phyloP scores from a whole-genome alignment of 805 yeast species.

The Schizosaccharomyces osmophilus region DNA sequence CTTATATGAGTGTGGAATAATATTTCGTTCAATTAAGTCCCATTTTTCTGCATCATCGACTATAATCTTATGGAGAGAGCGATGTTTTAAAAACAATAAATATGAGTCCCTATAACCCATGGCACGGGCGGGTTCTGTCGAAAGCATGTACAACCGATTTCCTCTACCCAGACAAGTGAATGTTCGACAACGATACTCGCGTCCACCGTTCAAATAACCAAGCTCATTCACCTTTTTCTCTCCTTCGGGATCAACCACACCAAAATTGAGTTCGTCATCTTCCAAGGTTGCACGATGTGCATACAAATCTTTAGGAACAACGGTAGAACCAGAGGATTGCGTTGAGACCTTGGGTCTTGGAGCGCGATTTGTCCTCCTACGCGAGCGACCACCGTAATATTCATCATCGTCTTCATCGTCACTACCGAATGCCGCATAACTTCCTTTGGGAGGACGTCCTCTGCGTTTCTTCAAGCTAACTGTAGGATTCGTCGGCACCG shows the following conservation, averaged over 20 bases:
- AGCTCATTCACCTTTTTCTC: conserved; percentile 40
- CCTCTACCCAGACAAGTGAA: conserved; percentile 31
- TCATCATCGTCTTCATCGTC: not conserved
- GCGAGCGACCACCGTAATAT: not conserved
- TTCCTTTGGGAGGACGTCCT: conserved; percentile 1
- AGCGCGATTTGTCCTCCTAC: not conserved
- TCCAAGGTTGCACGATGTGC: conserved; percentile 14
- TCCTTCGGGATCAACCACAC: conserved; percentile 61
- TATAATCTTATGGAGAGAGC: conserved; percentile 45
- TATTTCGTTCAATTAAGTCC: conserved; percentile 54
- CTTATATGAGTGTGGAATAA: conserved; percentile 73
- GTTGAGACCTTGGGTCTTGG: not conserved
- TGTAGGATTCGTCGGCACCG: not conserved
- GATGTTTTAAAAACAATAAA: conserved; percentile 66
- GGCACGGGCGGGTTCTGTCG: conserved; percentile 88
- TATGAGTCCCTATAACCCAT: conserved; percentile 87
- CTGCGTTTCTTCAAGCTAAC: not conserved
- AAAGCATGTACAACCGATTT: conserved; percentile 55
- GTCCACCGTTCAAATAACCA: conserved; percentile 48
- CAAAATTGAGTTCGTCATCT: conserved; percentile 44
- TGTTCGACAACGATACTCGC: conserved; percentile 37
- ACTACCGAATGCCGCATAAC: not conserved
- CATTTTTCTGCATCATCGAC: conserved; percentile 55
- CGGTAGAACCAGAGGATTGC: not conserved
- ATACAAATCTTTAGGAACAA: not conserved